phyloP scores from a whole-genome alignment of 2,329 filamentous ascomycete species.

The Venturia nashicola region DNA sequence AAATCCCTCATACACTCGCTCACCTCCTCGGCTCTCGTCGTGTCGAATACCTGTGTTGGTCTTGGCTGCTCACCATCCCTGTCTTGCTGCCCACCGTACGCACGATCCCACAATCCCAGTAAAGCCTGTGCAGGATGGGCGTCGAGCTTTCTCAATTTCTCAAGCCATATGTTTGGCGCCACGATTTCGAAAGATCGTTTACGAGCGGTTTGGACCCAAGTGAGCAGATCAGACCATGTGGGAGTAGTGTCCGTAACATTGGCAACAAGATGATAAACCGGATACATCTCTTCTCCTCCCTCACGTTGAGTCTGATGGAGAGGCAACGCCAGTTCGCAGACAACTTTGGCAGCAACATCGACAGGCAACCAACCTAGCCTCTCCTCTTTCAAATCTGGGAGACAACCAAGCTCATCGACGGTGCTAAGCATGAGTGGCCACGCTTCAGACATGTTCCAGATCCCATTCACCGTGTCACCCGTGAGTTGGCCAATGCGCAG shows the following conservation, averaged over 20 bases:
- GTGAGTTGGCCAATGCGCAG: constrained; percentile 33
- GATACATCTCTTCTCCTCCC: background rate
- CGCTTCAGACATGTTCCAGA: constrained; percentile 39
- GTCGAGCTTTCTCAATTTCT: background rate
- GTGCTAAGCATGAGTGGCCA: constrained; percentile 37
- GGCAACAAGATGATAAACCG: background rate
- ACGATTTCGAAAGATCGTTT: background rate
- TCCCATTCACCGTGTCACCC: constrained; percentile 33
- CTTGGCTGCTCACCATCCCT: background rate
- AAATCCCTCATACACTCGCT: background rate
- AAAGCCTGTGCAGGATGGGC: background rate
- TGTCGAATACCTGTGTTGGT: background rate
- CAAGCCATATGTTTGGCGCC: background rate
- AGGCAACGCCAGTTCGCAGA: constrained; percentile 12
- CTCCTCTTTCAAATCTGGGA: constrained; percentile 17
- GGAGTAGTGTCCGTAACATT: background rate
- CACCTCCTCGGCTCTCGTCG: background rate
- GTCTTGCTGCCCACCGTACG: background rate
- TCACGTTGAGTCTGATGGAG: too few species aligned
- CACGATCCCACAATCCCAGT: background rate
- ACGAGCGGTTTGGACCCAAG: background rate
- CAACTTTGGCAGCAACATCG: constrained; percentile 17
- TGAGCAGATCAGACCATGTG: background rate
- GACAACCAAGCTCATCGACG: constrained; percentile 16
- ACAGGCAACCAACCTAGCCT: constrained; percentile 20